These are phyloP conservation scores for Gnomoniopsis smithogilvyi DNA, from an alignment of 2,329 filamentous ascomycete genomes.

Conservation along the genomic window DNA sequence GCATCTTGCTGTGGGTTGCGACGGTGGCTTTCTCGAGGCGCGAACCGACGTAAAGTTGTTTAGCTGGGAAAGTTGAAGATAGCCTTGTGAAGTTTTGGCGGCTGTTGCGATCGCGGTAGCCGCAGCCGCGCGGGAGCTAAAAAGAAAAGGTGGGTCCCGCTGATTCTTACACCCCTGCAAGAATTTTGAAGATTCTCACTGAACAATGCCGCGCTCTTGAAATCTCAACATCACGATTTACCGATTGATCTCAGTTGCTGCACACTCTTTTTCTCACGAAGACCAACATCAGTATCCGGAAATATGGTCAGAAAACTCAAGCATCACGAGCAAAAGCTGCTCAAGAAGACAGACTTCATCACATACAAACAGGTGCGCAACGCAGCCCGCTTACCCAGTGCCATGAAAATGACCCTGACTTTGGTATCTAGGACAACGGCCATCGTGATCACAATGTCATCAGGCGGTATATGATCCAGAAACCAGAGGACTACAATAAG, in stretches of 20 bases:
- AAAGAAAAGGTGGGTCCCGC: slow-evolving; percentile 1
- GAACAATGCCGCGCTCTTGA: background rate
- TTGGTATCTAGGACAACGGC: slow-evolving; percentile 56
- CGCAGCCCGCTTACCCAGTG: no score
- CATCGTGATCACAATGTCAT: slow-evolving; percentile 81
- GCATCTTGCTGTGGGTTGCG: slow-evolving; percentile 13
- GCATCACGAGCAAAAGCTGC: slow-evolving; percentile 93
- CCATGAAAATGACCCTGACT: background rate
- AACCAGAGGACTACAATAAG: slow-evolving; percentile 77
- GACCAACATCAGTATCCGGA: slow-evolving; percentile 13
- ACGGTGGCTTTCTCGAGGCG: background rate
- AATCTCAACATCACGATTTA: slow-evolving; percentile 14
- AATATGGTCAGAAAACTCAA: slow-evolving; percentile 94
- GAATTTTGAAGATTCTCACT: slow-evolving; percentile 17
- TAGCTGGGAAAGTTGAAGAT: background rate
- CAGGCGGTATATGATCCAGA: slow-evolving; percentile 86
- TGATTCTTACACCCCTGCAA: background rate
- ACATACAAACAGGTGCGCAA: slow-evolving; percentile 69
- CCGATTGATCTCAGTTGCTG: slow-evolving; percentile 10
- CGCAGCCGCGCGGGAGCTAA: background rate
- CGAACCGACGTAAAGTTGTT: background rate
- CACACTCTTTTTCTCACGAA: background rate
- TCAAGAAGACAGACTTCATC: slow-evolving; percentile 90
- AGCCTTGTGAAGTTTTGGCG: slow-evolving; percentile 11
- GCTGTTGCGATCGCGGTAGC: slow-evolving; percentile 3